These are phyloP conservation scores for Erodium texanum DNA, from an alignment of 441 rosid species.

Conservation along the genomic window DNA sequence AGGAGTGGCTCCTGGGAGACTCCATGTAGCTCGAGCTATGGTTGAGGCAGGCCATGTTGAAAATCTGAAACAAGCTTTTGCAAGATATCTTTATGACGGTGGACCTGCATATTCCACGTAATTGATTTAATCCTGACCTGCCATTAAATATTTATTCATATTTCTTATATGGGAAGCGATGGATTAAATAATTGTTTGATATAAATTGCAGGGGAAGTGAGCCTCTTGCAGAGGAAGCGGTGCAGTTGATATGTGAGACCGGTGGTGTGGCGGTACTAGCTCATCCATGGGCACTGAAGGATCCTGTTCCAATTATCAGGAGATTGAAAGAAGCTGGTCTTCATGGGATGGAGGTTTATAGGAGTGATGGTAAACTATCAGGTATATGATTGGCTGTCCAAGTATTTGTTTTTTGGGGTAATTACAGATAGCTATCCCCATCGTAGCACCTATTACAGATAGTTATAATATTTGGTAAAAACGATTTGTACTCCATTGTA, in stretches of 20 bases:
- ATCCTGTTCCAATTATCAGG: constrained; percentile 52
- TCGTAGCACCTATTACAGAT: background rate
- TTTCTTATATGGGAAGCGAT: too few relatives aligned
- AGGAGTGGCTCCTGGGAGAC: constrained; percentile 87
- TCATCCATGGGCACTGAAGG: constrained; percentile 93
- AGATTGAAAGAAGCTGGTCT: constrained; percentile 73
- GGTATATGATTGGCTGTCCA: constrained; percentile 30
- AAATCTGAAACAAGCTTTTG: constrained; percentile 72
- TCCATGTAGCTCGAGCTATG: constrained; percentile 92
- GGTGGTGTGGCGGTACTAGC: constrained; percentile 93
- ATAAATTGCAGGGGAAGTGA: constrained; percentile 58
- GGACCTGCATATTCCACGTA: constrained; percentile 94
- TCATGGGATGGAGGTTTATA: constrained; percentile 78
- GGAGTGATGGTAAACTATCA: constrained; percentile 71
- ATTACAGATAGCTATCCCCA: too few relatives aligned
- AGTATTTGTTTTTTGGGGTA: too few relatives aligned
- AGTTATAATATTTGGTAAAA: too few relatives aligned
- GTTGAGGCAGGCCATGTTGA: constrained; percentile 89
- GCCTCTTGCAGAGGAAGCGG: constrained; percentile 69
- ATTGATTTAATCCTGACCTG: background rate
- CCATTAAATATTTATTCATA: too few relatives aligned
- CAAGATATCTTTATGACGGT: constrained; percentile 70
- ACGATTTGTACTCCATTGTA: too few relatives aligned
- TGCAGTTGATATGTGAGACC: constrained; percentile 54
- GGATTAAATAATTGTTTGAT: constrained; percentile 13